These are phyloP conservation scores for Yamadazyma laniorum DNA, from an alignment of 805 yeast genomes.

Conservation along the genomic window DNA sequence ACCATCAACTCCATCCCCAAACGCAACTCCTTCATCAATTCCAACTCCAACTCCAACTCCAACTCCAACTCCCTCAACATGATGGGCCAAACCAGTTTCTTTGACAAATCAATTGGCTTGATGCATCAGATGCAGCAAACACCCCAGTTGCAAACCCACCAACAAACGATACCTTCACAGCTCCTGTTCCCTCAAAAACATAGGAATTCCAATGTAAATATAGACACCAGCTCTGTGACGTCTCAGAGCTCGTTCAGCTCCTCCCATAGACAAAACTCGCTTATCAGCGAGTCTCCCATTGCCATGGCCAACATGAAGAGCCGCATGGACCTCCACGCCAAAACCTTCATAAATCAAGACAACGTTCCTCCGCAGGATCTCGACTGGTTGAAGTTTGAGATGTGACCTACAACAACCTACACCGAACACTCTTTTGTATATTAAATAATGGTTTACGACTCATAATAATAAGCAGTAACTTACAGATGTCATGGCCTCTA, in stretches of 20 bases:
- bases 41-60: conserved; percentile 8
- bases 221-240: conserved; percentile 8
- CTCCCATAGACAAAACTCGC: conserved; percentile 11
- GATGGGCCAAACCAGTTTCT: conserved; percentile 17
- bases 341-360: conserved; percentile 11
- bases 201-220: conserved; percentile 4
- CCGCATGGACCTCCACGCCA: conserved; percentile 4
- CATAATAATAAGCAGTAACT: too few relatives aligned
- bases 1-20: conserved; percentile 13
- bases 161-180: background rate
- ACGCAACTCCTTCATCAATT: conserved; percentile 14
- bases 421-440: too few relatives aligned
- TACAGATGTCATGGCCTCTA: too few relatives aligned
- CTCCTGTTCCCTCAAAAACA: conserved; percentile 2
- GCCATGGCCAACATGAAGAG: conserved; percentile 3
- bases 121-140: too few relatives aligned
- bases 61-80: conserved; percentile 22
- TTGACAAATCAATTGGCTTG: conserved; percentile 13
- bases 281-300: conserved; percentile 8
- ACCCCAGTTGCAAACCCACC: too few relatives aligned
- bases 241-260: conserved; percentile 11
- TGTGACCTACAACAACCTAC: conserved; percentile 11
- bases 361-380: conserved; percentile 22
- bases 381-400: conserved; percentile 28
- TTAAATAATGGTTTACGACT: conserved; percentile 12